Conservation (phyloP, 192 early-diverging fungal species). For the Coemansia furcata region DNA sequence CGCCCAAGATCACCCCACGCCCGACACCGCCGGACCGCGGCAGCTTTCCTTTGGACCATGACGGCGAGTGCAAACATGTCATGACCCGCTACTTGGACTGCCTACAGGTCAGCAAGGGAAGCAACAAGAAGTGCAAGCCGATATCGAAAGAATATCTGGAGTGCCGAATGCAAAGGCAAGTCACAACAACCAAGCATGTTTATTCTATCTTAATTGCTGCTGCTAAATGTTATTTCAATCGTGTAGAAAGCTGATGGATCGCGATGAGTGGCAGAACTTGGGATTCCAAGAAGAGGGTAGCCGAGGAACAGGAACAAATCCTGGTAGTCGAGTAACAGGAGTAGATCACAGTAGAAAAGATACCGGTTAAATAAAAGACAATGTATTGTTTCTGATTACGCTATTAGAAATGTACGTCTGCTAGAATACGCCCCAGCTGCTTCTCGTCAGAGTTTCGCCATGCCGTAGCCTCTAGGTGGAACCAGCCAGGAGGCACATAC, state of each 20-base stretch:
- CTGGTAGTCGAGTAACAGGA: not conserved
- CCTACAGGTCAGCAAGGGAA: slow-evolving; percentile 67
- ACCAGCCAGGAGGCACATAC: slow-evolving; percentile 51
- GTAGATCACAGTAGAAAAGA: not conserved
- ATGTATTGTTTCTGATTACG: not conserved
- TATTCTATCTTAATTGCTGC: not conserved
- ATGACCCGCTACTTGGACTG: slow-evolving; percentile 82
- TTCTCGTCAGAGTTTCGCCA: slow-evolving; percentile 47
- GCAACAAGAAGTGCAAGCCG: slow-evolving; percentile 66
- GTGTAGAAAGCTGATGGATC: slow-evolving; percentile 49
- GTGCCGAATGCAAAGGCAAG: slow-evolving; percentile 84
- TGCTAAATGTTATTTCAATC: not conserved
- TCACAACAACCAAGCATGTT: not conserved
- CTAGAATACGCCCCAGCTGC: slow-evolving; percentile 45
- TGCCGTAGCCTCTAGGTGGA: slow-evolving; percentile 45
- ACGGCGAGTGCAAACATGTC: slow-evolving; percentile 76
- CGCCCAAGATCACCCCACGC: slow-evolving; percentile 64
- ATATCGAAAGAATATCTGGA: slow-evolving; percentile 79
- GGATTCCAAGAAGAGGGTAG: slow-evolving; percentile 38
- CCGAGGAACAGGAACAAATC: not conserved
- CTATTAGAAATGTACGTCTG: slow-evolving; percentile 36
- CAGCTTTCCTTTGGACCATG: slow-evolving; percentile 88
- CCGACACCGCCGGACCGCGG: slow-evolving; percentile 80
- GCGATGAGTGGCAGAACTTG: slow-evolving; percentile 52
- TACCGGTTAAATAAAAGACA: not conserved